Percentiles rank a stretch among this genome's conserved stretches.
Evolutionary conservation across 441 rosid genomes (phyloP).

Genomic region (Bocquillonia castaneifolia): DNA sequence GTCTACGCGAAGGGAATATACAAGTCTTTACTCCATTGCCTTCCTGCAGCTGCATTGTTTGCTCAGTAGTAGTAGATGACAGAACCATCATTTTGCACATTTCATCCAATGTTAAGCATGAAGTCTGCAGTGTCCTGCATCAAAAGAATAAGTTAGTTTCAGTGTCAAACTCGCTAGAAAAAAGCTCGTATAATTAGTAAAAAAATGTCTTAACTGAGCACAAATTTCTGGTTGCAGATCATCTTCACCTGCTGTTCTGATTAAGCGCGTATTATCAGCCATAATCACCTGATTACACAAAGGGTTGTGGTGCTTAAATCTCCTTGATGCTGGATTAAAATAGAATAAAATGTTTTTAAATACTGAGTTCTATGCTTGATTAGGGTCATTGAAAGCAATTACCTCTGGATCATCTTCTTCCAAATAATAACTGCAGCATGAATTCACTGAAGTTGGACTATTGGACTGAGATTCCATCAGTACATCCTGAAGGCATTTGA

Average conservation of each 20-base stretch:
- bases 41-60: constrained; percentile 24
- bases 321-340: not conserved
- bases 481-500: constrained; percentile 46
- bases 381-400: constrained; percentile 9
- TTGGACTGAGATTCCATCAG: constrained; percentile 49
- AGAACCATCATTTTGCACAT: constrained; percentile 21
- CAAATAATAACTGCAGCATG: constrained; percentile 19
- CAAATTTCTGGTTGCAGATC: constrained; percentile 21
- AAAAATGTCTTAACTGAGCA: constrained; percentile 33
- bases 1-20: constrained; percentile 29
- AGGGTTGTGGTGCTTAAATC: not conserved
- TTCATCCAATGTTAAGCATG: constrained; percentile 26
- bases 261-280: constrained; percentile 17
- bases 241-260: constrained; percentile 16
- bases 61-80: constrained; percentile 24
- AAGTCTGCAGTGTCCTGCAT: constrained; percentile 35
- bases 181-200: constrained; percentile 7
- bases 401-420: constrained; percentile 42
- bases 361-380: not conserved
- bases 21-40: constrained; percentile 21
- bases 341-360: not conserved
- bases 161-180: not conserved
- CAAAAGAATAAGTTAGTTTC: not conserved
- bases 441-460: constrained; percentile 28
- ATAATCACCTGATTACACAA: constrained; percentile 29